phyloP scores from a whole-genome alignment of 2,329 filamentous ascomycete genomes.

The Aspergillus hortae region DNA sequence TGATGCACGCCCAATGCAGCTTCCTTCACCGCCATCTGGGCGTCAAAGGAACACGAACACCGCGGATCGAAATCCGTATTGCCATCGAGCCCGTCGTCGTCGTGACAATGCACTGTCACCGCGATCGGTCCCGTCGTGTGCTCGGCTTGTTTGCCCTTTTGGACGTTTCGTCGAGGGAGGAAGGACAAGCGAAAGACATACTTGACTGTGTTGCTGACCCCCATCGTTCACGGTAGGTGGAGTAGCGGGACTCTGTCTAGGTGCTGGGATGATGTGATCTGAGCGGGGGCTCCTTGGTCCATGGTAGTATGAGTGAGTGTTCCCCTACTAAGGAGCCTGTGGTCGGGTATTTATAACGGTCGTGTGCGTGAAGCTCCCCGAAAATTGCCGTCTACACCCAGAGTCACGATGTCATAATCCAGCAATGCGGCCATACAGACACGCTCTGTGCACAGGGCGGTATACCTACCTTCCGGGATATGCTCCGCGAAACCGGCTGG shows the following conservation, averaged over 20 bases:
- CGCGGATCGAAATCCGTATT: not conserved
- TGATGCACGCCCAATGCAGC: slow-evolving; percentile 10
- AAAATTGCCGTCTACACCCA: no score
- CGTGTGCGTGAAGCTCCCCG: no score
- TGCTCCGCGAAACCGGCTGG: not conserved
- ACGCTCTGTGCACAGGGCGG: no score
- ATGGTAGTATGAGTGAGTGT: no score
- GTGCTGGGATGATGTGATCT: not conserved
- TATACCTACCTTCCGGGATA: not conserved
- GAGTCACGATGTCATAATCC: no score
- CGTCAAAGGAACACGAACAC: not conserved
- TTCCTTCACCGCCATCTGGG: slow-evolving; percentile 17
- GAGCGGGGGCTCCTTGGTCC: not conserved
- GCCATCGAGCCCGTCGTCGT: not conserved
- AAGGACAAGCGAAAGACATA: slow-evolving; percentile 18
- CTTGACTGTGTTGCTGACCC: slow-evolving; percentile 17
- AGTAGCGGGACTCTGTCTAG: slow-evolving; percentile 2
- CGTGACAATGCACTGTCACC: slow-evolving; percentile 4
- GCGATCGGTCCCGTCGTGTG: not conserved
- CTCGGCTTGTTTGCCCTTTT: slow-evolving; percentile 13
- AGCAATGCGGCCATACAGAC: no score
- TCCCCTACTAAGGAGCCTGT: no score
- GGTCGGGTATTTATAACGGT: no score
- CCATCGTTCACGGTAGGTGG: slow-evolving; percentile 8
- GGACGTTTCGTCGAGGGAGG: slow-evolving; percentile 12